Percentiles rank a stretch among this genome's conserved stretches.
phyloP scores from a whole-genome alignment of 345 rosid species.

The Aethionema arabicum region DNA sequence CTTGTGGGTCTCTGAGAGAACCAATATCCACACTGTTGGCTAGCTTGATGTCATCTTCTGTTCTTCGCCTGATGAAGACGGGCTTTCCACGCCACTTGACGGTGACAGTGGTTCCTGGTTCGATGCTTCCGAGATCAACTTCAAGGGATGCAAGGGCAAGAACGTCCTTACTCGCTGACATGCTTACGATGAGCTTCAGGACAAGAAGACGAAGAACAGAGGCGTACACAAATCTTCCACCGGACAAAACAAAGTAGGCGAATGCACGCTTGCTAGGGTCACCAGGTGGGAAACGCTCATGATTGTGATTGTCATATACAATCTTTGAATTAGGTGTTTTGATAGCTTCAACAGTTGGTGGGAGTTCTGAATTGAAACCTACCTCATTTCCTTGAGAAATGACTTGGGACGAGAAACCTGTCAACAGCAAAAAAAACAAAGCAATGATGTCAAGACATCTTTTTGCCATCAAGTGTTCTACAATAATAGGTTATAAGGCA shows the following conservation, averaged over 20 bases:
- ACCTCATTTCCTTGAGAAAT: slow-evolving; percentile 30
- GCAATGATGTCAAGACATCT: not conserved
- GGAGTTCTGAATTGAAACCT: slow-evolving; percentile 39
- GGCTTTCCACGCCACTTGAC: slow-evolving; percentile 99
- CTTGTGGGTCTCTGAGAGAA: slow-evolving; percentile 87
- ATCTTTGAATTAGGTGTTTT: slow-evolving; percentile 81
- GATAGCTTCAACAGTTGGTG: slow-evolving; percentile 67
- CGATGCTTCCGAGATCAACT: slow-evolving; percentile 88
- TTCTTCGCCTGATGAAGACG: slow-evolving; percentile 86
- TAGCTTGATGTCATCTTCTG: slow-evolving; percentile 80
- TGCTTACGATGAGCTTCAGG: slow-evolving; percentile 83
- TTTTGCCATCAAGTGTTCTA: not conserved
- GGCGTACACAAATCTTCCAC: slow-evolving; percentile 90
- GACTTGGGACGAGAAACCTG: slow-evolving; percentile 36
- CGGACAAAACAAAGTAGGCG: slow-evolving; percentile 84
- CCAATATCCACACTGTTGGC: slow-evolving; percentile 82
- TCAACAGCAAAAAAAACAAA: not conserved
- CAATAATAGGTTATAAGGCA: not conserved
- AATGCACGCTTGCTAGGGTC: slow-evolving; percentile 97
- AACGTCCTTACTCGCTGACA: slow-evolving; percentile 96
- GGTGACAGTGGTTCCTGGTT: slow-evolving; percentile 83
- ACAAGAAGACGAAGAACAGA: slow-evolving; percentile 76
- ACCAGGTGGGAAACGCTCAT: slow-evolving; percentile 90
- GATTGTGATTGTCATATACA: slow-evolving; percentile 78
- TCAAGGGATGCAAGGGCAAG: slow-evolving; percentile 92